phyloP scores from a whole-genome alignment of 768 basidiomycete genomes.

The Suillus fuscotomentosus region DNA sequence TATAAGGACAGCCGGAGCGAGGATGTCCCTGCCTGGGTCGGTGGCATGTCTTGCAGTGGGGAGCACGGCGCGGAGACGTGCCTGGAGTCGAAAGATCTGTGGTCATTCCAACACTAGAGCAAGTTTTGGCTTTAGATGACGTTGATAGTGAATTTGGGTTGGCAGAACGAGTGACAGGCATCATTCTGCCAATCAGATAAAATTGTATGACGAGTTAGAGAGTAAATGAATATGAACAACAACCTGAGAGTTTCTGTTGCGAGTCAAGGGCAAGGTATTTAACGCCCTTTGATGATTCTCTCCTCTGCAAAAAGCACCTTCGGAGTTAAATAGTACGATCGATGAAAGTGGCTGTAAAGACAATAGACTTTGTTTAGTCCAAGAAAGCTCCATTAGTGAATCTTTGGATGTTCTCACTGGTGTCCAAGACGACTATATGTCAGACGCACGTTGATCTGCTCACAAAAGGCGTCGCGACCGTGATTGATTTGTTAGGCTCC shows the following conservation, averaged over 20 bases:
- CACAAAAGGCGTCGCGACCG: not conserved
- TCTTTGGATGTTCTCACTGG: not conserved
- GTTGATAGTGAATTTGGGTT: conserved; percentile 23
- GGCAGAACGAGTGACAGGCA: conserved; percentile 28
- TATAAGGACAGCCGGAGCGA: conserved; percentile 57
- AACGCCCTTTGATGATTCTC: not conserved
- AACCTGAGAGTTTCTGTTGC: not conserved
- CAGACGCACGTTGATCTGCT: not conserved
- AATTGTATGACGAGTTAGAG: not conserved
- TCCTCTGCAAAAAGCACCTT: not conserved
- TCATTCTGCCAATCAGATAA: conserved; percentile 16
- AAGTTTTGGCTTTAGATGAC: conserved; percentile 17
- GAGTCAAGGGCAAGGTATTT: not conserved
- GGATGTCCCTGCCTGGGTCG: conserved; percentile 59
- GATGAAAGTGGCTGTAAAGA: not conserved
- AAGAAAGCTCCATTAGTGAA: not conserved
- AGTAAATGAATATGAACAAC: not conserved
- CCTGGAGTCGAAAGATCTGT: conserved; percentile 22
- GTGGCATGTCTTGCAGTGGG: conserved; percentile 54
- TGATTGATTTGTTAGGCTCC: not conserved
- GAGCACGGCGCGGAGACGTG: conserved; percentile 48
- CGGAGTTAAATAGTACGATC: not conserved
- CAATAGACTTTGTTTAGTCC: not conserved
- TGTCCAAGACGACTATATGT: not conserved
- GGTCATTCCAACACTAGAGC: conserved; percentile 8